phyloP scores from a whole-genome alignment of 1,139 yeast species.

The Yamadazyma spencermartinsiae region DNA sequence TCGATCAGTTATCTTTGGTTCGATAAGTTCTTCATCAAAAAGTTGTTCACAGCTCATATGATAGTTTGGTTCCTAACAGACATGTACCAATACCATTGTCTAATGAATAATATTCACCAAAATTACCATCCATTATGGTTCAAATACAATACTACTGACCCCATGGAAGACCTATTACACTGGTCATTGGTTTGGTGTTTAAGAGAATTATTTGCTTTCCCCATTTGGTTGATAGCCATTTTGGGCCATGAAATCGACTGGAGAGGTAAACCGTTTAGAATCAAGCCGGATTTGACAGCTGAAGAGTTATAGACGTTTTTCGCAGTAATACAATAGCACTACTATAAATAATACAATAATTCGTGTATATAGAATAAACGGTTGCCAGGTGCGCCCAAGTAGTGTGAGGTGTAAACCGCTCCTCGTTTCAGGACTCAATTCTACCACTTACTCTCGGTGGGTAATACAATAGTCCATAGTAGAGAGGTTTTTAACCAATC shows the following conservation, averaged over 20 bases:
- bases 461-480: too few relatives aligned
- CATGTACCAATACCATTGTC: constrained; percentile 53
- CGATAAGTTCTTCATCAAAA: constrained; percentile 29
- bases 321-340: too few relatives aligned
- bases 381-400: too few relatives aligned
- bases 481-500: too few relatives aligned
- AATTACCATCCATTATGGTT: constrained; percentile 32
- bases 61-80: constrained; percentile 65
- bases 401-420: too few relatives aligned
- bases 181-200: constrained; percentile 57
- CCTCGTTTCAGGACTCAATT: too few relatives aligned
- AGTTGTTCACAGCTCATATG: constrained; percentile 54
- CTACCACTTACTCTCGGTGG: too few relatives aligned
- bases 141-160: constrained; percentile 8
- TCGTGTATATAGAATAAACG: too few relatives aligned
- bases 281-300: constrained; percentile 74
- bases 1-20: constrained; percentile 54
- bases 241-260: constrained; percentile 75
- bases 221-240: constrained; percentile 84
- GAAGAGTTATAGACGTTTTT: constrained; percentile 46
- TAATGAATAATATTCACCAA: constrained; percentile 32
- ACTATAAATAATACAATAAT: too few relatives aligned
- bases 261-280: constrained; percentile 78
- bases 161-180: constrained; percentile 11
- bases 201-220: constrained; percentile 75